Evolutionary conservation across 2,329 filamentous ascomycete genomes (phyloP).

Genomic region (Trichoderma sp.): DNA sequence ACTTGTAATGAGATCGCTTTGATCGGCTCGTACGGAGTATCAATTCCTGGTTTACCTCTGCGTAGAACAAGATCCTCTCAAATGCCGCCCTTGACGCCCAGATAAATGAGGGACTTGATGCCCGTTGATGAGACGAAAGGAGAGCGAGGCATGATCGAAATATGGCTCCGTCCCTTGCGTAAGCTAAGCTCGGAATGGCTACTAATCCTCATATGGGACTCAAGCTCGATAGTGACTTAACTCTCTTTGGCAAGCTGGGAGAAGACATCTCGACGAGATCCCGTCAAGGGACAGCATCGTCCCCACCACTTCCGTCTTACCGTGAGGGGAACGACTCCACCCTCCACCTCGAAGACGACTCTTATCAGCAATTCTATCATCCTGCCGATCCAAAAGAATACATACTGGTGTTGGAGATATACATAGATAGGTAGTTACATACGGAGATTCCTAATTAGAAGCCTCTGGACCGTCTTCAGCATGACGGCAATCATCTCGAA

Average conservation of each 20-base stretch:
- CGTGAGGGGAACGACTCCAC: constrained; percentile 20
- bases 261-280: constrained; percentile 1
- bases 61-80: neutral
- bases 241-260: constrained; percentile 10
- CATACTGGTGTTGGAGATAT: neutral
- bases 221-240: neutral
- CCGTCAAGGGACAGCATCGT: neutral
- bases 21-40: neutral
- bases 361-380: constrained; percentile 8
- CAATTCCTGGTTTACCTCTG: neutral
- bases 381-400: neutral
- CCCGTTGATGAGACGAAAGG: neutral
- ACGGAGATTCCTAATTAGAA: neutral
- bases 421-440: neutral
- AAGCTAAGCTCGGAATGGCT: constrained; percentile 20
- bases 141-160: neutral
- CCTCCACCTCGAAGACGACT: neutral
- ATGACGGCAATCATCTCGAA: no score
- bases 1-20: neutral
- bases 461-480: no score
- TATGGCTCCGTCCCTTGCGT: neutral
- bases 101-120: neutral
- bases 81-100: neutral
- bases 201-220: constrained; percentile 20
- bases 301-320: constrained; percentile 12